phyloP scores from a whole-genome alignment of 148 eudicot species.

The Arctostaphylos glauca region DNA sequence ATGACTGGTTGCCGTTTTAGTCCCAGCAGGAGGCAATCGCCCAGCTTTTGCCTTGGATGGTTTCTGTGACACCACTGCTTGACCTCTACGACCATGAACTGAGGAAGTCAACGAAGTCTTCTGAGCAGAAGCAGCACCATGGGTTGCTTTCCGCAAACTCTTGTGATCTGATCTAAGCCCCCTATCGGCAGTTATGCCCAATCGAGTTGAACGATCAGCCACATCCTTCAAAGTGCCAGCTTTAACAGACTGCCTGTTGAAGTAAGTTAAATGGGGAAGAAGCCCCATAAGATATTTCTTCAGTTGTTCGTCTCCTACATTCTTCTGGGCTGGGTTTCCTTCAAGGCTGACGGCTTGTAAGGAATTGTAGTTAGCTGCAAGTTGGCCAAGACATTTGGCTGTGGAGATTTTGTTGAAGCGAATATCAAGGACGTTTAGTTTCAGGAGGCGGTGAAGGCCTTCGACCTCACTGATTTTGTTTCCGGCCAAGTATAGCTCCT shows the following conservation, averaged over 20 bases:
- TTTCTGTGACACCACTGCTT: constrained; percentile 35
- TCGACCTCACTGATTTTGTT: constrained; percentile 96
- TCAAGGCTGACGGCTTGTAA: constrained; percentile 90
- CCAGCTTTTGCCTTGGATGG: constrained; percentile 39
- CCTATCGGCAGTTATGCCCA: constrained; percentile 56
- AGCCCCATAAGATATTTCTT: constrained; percentile 66
- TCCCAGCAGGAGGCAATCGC: constrained; percentile 46
- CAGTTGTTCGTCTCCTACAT: constrained; percentile 88
- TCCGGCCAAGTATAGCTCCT: constrained; percentile 87
- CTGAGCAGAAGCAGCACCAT: constrained; percentile 25
- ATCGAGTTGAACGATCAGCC: constrained; percentile 62
- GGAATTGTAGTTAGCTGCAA: constrained; percentile 89
- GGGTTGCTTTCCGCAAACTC: constrained; percentile 42
- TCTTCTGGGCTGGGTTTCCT: constrained; percentile 97
- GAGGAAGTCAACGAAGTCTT: constrained; percentile 46
- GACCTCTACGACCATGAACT: constrained; percentile 40
- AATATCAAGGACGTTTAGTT: constrained; percentile 70
- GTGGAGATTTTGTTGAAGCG: constrained; percentile 94
- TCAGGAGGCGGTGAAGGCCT: constrained; percentile 96
- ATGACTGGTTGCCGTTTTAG: constrained; percentile 29
- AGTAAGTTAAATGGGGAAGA: constrained; percentile 80
- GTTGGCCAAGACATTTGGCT: constrained; percentile 81
- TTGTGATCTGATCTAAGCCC: constrained; percentile 61
- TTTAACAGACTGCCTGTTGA: constrained; percentile 70
- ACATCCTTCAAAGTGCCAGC: constrained; percentile 60